These are phyloP conservation scores for Colletotrichum spinosum DNA, from an alignment of 2,329 filamentous ascomycete species.

Conservation along the genomic window DNA sequence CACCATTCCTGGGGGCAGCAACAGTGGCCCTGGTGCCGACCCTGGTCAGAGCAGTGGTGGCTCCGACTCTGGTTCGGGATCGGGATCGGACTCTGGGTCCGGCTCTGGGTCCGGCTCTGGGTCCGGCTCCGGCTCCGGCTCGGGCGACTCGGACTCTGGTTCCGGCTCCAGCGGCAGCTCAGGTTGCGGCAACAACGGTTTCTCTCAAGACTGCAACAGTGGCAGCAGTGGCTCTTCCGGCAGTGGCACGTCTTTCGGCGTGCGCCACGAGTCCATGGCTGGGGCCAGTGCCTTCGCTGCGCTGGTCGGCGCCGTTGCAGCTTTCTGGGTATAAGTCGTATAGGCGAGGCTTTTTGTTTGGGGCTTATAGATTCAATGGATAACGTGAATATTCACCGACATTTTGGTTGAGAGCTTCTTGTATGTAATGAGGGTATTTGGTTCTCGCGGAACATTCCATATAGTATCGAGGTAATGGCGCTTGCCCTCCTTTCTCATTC, in stretches of 20 bases:
- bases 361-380: slow-evolving; percentile 17
- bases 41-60: slow-evolving; percentile 43
- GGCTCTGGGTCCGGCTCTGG: slow-evolving; percentile 29
- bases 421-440: slow-evolving; percentile 27
- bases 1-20: slow-evolving; percentile 47
- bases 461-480: slow-evolving; percentile 30
- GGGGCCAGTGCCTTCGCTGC: slow-evolving; percentile 52
- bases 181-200: slow-evolving; percentile 52
- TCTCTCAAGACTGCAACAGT: slow-evolving; percentile 52
- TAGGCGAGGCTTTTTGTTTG: not conserved
- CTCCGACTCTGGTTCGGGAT: slow-evolving; percentile 35
- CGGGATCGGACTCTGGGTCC: slow-evolving; percentile 32
- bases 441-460: slow-evolving; percentile 20
- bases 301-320: slow-evolving; percentile 47
- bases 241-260: slow-evolving; percentile 40
- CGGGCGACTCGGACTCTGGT: not conserved
- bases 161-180: slow-evolving; percentile 38
- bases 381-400: slow-evolving; percentile 11
- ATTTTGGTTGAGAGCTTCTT: slow-evolving; percentile 18
- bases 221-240: slow-evolving; percentile 18
- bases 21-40: slow-evolving; percentile 42
- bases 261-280: slow-evolving; percentile 42
- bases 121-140: slow-evolving; percentile 23
- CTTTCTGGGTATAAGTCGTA: slow-evolving; percentile 45
- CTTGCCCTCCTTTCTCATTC: slow-evolving; percentile 35